Conservation (phyloP, 2,329 filamentous ascomycete species). For the Apiospora kogelbergensis region DNA sequence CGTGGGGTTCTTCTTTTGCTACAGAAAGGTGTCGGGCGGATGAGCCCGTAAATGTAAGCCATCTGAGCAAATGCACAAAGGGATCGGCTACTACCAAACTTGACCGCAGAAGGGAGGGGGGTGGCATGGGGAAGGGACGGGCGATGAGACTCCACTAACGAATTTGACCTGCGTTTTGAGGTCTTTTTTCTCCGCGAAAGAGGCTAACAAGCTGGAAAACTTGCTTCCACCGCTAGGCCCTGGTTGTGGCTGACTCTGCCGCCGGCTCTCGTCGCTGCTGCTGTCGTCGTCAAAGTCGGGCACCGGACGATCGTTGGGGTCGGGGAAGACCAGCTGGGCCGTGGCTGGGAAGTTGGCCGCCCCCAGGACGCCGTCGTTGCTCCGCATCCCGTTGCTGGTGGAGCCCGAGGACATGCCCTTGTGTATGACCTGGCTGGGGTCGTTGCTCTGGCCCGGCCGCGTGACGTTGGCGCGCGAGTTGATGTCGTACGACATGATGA, state of each 20-base stretch:
- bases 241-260: neutral
- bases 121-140: too few relatives aligned
- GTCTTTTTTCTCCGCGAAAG: neutral
- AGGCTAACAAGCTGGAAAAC: neutral
- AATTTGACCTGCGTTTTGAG: neutral
- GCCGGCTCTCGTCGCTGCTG: neutral
- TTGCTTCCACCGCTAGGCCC: neutral
- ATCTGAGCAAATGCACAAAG: neutral
- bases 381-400: constrained; percentile 6
- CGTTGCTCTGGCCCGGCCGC: neutral
- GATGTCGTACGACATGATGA: constrained; percentile 23
- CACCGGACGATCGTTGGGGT: neutral
- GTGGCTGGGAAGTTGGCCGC: constrained; percentile 17
- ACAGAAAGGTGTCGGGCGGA: too few relatives aligned
- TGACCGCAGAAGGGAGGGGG: too few relatives aligned
- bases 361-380: neutral
- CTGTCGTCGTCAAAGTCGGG: neutral
- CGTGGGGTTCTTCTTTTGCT: too few relatives aligned
- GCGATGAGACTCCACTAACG: too few relatives aligned
- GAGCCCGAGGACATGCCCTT: constrained; percentile 16
- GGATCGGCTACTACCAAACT: too few relatives aligned
- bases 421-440: constrained; percentile 12
- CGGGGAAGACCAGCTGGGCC: constrained; percentile 21
- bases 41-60: constrained; percentile 10
- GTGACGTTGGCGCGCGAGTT: constrained; percentile 11